These are phyloP conservation scores for Fraxinus excelsior DNA, from an alignment of 257 asterid genomes.

Conservation along the genomic window DNA sequence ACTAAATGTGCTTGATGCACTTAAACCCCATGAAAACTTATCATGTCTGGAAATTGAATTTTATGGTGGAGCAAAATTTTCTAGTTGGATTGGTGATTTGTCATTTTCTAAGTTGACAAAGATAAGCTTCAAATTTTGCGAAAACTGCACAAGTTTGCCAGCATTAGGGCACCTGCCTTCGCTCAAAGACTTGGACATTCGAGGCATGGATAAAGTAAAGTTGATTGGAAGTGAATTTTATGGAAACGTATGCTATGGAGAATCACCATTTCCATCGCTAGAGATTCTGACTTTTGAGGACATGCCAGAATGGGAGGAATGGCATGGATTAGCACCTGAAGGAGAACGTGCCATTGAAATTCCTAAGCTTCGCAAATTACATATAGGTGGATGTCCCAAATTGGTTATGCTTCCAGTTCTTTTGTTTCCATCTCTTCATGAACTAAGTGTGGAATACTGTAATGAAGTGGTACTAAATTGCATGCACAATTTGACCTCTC, in stretches of 20 bases:
- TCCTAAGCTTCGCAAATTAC: constrained; percentile 17
- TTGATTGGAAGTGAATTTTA: constrained; percentile 19
- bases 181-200: constrained; percentile 23
- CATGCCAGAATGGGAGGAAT: constrained; percentile 34
- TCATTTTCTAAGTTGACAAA: constrained; percentile 16
- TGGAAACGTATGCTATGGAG: background rate
- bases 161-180: constrained; percentile 24
- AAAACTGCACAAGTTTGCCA: constrained; percentile 20
- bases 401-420: constrained; percentile 6
- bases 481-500: constrained; percentile 12
- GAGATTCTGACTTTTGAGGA: constrained; percentile 26
- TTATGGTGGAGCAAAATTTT: constrained; percentile 19
- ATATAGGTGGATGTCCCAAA: constrained; percentile 20
- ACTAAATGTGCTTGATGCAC: constrained; percentile 18
- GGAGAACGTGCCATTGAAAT: background rate
- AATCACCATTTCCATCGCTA: constrained; percentile 21
- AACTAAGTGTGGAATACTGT: constrained; percentile 11
- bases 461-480: background rate
- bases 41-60: constrained; percentile 1
- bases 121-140: constrained; percentile 19
- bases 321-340: constrained; percentile 3
- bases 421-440: constrained; percentile 12
- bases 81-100: constrained; percentile 22
- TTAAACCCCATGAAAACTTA: constrained; percentile 19
- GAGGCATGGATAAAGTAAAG: constrained; percentile 19